Percentiles rank a stretch among this genome's conserved stretches.
Conservation (phyloP, 345 rosid genomes). For the Mangifera indica region DNA sequence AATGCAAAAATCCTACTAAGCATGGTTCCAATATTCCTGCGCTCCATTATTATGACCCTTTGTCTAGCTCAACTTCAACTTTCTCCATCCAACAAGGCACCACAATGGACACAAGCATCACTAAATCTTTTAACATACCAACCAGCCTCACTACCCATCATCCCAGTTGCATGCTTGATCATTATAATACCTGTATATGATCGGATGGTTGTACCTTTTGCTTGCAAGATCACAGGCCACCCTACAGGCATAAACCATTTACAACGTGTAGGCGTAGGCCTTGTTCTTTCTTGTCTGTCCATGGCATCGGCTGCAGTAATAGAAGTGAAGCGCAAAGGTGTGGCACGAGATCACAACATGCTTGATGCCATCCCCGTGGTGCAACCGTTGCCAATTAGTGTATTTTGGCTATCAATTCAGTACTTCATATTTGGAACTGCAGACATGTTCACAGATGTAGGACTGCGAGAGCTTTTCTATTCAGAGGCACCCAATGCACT, state of each 20-base stretch:
- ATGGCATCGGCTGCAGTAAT: conserved; percentile 50
- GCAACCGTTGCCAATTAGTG: conserved; percentile 48
- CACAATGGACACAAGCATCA: conserved; percentile 49
- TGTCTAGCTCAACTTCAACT: conserved; percentile 55
- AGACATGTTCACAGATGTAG: conserved; percentile 51
- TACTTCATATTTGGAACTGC: conserved; percentile 57
- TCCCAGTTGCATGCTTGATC: conserved; percentile 44
- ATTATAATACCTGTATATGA: conserved; percentile 47
- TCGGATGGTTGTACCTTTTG: conserved; percentile 38
- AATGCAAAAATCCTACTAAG: conserved; percentile 50
- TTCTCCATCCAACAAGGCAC: conserved; percentile 54
- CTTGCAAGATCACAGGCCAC: conserved; percentile 41
- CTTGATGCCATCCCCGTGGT: conserved; percentile 40
- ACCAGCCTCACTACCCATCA: conserved; percentile 56
- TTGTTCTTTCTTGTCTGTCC: conserved; percentile 41
- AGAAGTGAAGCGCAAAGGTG: conserved; percentile 48
- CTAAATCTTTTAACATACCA: conserved; percentile 40
- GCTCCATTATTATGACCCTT: conserved; percentile 62
- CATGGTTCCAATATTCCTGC: conserved; percentile 50
- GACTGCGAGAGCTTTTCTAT: conserved; percentile 59
- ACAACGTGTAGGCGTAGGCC: conserved; percentile 60
- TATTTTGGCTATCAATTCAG: conserved; percentile 58
- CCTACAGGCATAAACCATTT: conserved; percentile 53
- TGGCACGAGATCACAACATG: conserved; percentile 48
- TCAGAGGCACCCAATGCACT: conserved; percentile 53